A percentile compares a stretch with the other conserved stretches of the same genome.
Evolutionary conservation across 352 stramenopile genomes (phyloP).

Genomic region (Globisporangium irregulare): DNA sequence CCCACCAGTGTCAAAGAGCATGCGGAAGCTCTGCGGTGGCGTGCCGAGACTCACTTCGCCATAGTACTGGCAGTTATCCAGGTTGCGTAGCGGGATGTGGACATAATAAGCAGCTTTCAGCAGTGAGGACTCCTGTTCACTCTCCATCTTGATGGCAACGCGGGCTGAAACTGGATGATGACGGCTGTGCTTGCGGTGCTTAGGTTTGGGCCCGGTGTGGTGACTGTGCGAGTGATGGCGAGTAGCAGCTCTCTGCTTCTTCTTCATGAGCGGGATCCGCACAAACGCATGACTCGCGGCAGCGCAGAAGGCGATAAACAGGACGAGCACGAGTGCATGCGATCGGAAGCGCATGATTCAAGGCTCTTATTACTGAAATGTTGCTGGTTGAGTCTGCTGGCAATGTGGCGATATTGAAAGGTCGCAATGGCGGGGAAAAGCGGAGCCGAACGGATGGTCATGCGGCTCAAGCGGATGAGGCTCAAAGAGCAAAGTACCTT

Average conservation of each 20-base stretch:
- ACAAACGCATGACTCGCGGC: neutral
- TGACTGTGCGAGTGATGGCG: neutral
- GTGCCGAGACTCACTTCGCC: conserved; percentile 26
- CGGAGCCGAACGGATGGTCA: neutral
- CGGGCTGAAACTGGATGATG: neutral
- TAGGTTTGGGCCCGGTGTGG: neutral
- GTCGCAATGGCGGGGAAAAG: neutral
- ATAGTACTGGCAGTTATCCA: conserved; percentile 32
- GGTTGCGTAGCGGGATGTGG: conserved; percentile 22
- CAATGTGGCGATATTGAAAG: neutral
- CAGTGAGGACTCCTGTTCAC: neutral
- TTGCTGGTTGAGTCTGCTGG: neutral
- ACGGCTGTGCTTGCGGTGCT: neutral
- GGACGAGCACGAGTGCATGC: neutral
- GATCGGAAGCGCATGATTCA: neutral
- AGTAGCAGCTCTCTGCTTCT: neutral
- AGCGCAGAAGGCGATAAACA: neutral
- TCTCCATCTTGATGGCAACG: conserved; percentile 11
- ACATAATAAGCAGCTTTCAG: neutral
- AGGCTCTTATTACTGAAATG: neutral
- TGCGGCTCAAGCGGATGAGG: neutral
- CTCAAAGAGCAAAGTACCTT: neutral
- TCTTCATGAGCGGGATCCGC: conserved; percentile 14
- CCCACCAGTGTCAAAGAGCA: conserved; percentile 32
- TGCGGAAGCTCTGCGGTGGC: conserved; percentile 31